These are phyloP conservation scores for Coriolopsis trogii DNA, from an alignment of 1,284 basidiomycete species.

Conservation along the genomic window DNA sequence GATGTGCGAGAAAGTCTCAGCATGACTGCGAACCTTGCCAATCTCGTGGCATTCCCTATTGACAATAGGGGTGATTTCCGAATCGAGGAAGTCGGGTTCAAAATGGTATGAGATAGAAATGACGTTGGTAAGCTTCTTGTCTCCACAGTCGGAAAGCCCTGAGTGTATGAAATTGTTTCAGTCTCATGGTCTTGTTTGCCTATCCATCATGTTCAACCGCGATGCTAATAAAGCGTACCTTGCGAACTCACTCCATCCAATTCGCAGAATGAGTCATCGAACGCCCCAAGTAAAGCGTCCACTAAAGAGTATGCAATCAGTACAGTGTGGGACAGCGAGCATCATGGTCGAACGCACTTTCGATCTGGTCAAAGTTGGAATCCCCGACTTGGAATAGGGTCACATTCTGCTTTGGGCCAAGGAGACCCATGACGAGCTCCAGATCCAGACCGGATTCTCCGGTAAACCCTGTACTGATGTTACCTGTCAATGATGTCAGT, in stretches of 20 bases:
- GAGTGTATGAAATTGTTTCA: conserved; percentile 34
- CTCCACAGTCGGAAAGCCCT: conserved; percentile 44
- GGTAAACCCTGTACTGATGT: conserved; percentile 44
- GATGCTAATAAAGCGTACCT: conserved; percentile 41
- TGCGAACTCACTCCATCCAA: conserved; percentile 33
- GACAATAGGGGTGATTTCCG: conserved; percentile 43
- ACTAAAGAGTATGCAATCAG: not conserved
- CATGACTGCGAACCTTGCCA: conserved; percentile 36
- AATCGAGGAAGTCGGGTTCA: conserved; percentile 42
- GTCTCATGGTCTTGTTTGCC: no score
- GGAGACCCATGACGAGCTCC: conserved; percentile 48
- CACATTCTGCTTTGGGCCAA: conserved; percentile 46
- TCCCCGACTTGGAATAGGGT: conserved; percentile 23
- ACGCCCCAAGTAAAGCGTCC: conserved; percentile 4
- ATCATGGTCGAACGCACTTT: not conserved
- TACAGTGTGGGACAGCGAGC: not conserved
- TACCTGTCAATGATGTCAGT: not conserved
- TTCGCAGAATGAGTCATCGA: conserved; percentile 2
- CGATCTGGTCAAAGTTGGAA: conserved; percentile 27
- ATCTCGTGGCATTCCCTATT: conserved; percentile 47
- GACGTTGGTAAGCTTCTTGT: conserved; percentile 37
- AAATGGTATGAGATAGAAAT: conserved; percentile 46
- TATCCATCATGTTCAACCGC: no score
- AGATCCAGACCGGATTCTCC: conserved; percentile 57
- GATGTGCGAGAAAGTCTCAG: not conserved